These are phyloP conservation scores for Fusarium scirpi DNA, from an alignment of 2,329 filamentous ascomycete species.

Conservation along the genomic window DNA sequence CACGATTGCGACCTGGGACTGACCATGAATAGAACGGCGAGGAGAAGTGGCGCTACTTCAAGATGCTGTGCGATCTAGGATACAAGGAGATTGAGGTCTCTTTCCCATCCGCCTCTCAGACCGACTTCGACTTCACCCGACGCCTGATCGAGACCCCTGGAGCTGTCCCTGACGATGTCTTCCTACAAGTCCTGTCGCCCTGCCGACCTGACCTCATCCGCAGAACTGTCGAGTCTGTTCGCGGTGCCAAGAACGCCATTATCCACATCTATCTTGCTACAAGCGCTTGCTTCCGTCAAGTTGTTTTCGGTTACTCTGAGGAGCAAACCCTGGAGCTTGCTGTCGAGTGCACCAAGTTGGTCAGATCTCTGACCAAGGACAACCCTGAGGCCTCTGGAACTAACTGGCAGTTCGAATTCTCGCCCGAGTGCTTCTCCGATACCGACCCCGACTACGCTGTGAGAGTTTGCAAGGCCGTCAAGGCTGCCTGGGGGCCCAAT, in stretches of 20 bases:
- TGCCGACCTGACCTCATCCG: slow-evolving; percentile 93
- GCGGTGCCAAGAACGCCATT: slow-evolving; percentile 91
- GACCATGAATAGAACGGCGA: slow-evolving; percentile 77
- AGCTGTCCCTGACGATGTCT: slow-evolving; percentile 74
- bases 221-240: slow-evolving; percentile 84
- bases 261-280: slow-evolving; percentile 97
- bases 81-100: slow-evolving; percentile 99
- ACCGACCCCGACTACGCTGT: slow-evolving; percentile 86
- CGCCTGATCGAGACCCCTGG: slow-evolving; percentile 74
- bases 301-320: slow-evolving; percentile 90
- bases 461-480: slow-evolving; percentile 90
- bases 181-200: slow-evolving; percentile 90
- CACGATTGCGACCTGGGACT: background rate
- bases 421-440: slow-evolving; percentile 91
- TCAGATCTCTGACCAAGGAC: slow-evolving; percentile 89
- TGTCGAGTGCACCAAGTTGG: slow-evolving; percentile 86
- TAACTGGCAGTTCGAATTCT: slow-evolving; percentile 85
- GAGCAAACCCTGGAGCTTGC: slow-evolving; percentile 85
- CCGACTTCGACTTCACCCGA: slow-evolving; percentile 95
- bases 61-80: slow-evolving; percentile 90
- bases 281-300: slow-evolving; percentile 91
- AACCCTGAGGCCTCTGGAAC: slow-evolving; percentile 68
- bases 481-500: slow-evolving; percentile 89
- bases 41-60: slow-evolving; percentile 95
- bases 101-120: slow-evolving; percentile 93